Evolutionary conservation across 2,329 filamentous ascomycete species (phyloP).

Genomic region (Metarhizium sp.): DNA sequence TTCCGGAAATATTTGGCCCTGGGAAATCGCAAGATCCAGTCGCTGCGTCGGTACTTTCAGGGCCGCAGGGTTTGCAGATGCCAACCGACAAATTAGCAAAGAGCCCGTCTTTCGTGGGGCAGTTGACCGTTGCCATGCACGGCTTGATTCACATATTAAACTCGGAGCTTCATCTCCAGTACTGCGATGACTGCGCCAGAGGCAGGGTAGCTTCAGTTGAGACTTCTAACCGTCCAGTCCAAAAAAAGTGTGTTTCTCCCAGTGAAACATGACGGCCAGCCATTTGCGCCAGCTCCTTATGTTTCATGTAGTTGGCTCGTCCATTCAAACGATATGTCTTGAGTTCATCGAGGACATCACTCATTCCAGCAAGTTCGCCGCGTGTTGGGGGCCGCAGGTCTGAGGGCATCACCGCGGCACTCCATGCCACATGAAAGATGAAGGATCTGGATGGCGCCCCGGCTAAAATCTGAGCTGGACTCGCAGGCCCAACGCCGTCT

Average conservation of each 20-base stretch:
- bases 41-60: too few species aligned
- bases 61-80: too few species aligned
- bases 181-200: background rate
- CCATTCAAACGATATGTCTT: conserved; percentile 28
- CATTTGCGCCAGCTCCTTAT: conserved; percentile 8
- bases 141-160: too few species aligned
- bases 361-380: conserved; percentile 27
- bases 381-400: conserved; percentile 18
- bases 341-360: conserved; percentile 32
- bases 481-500: conserved; percentile 33
- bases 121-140: too few species aligned
- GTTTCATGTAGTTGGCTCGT: conserved; percentile 17
- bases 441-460: conserved; percentile 36
- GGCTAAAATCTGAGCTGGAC: conserved; percentile 38
- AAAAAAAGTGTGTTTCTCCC: conserved; percentile 25
- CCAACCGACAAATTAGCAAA: too few species aligned
- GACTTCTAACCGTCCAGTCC: conserved; percentile 30
- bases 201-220: conserved; percentile 4
- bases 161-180: background rate
- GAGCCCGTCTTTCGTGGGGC: too few species aligned
- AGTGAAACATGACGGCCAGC: conserved; percentile 4
- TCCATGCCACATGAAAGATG: conserved; percentile 45
- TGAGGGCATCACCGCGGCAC: conserved; percentile 32
- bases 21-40: too few species aligned
- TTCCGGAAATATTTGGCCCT: too few species aligned